Evolutionary conservation across 768 basidiomycete genomes (phyloP), one percentile per base, ranked within the genome.

Genomic region (Mycena vulgaris): DNA sequence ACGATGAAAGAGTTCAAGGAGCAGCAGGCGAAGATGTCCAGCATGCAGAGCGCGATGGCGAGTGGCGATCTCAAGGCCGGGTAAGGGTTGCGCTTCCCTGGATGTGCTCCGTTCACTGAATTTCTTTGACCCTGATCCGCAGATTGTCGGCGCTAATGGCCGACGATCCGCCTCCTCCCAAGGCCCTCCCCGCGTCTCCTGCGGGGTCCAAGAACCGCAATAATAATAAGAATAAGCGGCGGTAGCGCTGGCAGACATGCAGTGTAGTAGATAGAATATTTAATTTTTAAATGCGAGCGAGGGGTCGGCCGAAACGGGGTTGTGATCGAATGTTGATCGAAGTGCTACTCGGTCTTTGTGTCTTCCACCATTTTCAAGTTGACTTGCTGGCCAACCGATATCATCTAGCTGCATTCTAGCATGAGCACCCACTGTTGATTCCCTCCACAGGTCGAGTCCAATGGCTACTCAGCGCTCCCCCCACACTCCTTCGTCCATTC

Each of bases 1-100:
- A 80, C 87, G 11, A 77, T 93, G 69, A 87, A 91, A 71, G 92
- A 92, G 56, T 83, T 93, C 68, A 88, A 88, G 69, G 85, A 82
- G 70, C 88, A 88, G 47, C 92, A 92, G 73, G 88, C 85, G 23
- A 89, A 86, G 77, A 80, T 90, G 75, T 76, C 83, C n/a, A 83
- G 77, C 40, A 78, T 89, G 30, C 92, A 92, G 72, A 88, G 77
- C 73, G 87, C 90, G 2, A 71, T 92, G 42, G 84, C 88, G 47
- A 88, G 79, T 59, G 91, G 90, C 21, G 90, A 92, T 71, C 72
- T 89, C 70, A 89, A 87, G 73, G 83, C 85, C 17, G 87, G 90
- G 90, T 92, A 79, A 28, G 75, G 23, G 19, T 31, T 53, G 63
- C 28, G 35, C n/a, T n/a, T n/a, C n/a, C n/a, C n/a, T n/a, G n/a